Percentiles rank a stretch among this genome's conserved stretches.
Conservation (phyloP, 768 basidiomycete species). For the Pleurotus eryngii region DNA sequence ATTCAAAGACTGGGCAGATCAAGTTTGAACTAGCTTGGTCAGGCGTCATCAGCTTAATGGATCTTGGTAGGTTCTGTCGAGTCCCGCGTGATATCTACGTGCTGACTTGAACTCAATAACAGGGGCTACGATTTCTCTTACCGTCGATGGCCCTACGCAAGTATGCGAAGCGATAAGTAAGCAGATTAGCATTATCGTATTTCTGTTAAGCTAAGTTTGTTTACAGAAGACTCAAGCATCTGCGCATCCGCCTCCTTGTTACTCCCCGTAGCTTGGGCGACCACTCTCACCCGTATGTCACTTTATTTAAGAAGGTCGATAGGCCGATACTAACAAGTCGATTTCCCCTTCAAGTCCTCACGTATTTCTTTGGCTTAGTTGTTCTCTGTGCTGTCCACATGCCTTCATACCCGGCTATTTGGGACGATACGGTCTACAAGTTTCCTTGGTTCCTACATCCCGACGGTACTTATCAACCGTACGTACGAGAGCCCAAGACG, state of each 20-base stretch:
- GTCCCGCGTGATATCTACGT: neutral
- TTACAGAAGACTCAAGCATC: slow-evolving; percentile 34
- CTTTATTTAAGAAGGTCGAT: neutral
- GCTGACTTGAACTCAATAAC: neutral
- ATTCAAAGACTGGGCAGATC: slow-evolving; percentile 37
- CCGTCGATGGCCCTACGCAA: slow-evolving; percentile 42
- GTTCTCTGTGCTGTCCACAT: slow-evolving; percentile 44
- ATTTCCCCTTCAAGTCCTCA: slow-evolving; percentile 33
- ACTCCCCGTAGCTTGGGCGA: slow-evolving; percentile 46
- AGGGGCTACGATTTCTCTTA: slow-evolving; percentile 50
- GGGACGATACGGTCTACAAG: slow-evolving; percentile 46
- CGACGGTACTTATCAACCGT: neutral
- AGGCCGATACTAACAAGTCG: neutral
- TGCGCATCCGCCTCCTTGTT: slow-evolving; percentile 49
- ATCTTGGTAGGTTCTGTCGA: slow-evolving; percentile 40
- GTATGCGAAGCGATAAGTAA: slow-evolving; percentile 13
- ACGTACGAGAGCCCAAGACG: neutral
- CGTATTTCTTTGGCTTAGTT: slow-evolving; percentile 55
- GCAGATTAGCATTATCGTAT: neutral
- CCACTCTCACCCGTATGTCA: slow-evolving; percentile 41
- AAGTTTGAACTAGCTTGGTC: slow-evolving; percentile 58
- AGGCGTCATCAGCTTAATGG: slow-evolving; percentile 40
- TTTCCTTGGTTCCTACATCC: slow-evolving; percentile 54
- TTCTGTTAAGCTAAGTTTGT: slow-evolving; percentile 9
- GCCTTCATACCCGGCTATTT: slow-evolving; percentile 41